Evolutionary conservation across 2,329 filamentous ascomycete species (phyloP), one percentile per base, ranked within the genome.

Genomic region (Paecilomyces dactylethromorphus): DNA sequence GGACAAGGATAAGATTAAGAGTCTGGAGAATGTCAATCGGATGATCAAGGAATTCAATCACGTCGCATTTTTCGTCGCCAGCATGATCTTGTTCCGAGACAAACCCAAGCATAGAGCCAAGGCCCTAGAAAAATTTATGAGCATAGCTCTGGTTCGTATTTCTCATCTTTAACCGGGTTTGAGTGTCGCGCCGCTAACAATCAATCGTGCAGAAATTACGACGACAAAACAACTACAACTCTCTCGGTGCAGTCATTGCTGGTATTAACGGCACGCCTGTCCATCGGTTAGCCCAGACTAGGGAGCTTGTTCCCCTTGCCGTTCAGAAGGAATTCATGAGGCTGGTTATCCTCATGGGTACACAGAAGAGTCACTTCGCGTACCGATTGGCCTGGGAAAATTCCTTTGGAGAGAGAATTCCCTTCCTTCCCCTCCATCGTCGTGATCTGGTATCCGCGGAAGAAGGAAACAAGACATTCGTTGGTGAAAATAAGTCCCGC

Each of bases 361-460:
- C 91, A 3, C 89, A 93, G 66, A 94, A 94, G 76, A 93, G 90
- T 63, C 90, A 97, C 72, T 95, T 92, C 64, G 91, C 93, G 8
- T 99, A 99, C 74, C 89, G 94, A n/a, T 79, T 97, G 31, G 94
- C 94, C 0, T 97, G 94, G 92, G 92, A 97, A 66, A 99, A 97
- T 71, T 95, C 91, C 18, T 89, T 91, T 1, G 80, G 90, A 11
- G 91, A 95, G 64, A 85, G 92, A 31, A 97, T 99, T 53, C 94
- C 94, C 0, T 97, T 96, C 72, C 87, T 97, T 55, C 93, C 94
- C 1, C 81, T 97, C 29, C 91, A 96, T 70, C 85, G 91, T 51
- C 85, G 92, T 63, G 94, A 99, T 75, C 81, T 99, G 24, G 91
- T 96, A 1, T 91, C 90, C 12, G 93, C 94, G 0, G 91, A 96